These are phyloP conservation scores for Rhododendron mucronatum DNA, from an alignment of 148 eudicot species.

Conservation along the genomic window DNA sequence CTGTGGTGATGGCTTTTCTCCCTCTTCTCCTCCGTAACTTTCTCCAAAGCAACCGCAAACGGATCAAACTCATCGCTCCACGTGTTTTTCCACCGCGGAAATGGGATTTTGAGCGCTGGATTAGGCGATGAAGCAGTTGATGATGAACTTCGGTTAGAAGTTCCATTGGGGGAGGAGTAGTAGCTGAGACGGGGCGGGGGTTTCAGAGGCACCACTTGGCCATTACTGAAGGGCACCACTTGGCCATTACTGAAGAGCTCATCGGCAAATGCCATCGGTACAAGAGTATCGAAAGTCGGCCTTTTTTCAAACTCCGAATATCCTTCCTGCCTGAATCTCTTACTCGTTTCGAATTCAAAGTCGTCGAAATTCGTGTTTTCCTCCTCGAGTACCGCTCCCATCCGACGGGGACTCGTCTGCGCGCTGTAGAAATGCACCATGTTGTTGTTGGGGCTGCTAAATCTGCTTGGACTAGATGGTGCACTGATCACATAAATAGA, in stretches of 20 bases:
- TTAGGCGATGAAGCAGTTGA: conserved; percentile 35
- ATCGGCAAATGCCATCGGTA: conserved; percentile 50
- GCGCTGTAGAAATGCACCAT: conserved; percentile 15
- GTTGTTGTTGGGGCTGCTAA: background rate
- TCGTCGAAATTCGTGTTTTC: conserved; percentile 12
- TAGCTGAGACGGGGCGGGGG: conserved; percentile 52
- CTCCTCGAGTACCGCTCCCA: background rate
- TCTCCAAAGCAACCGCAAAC: conserved; percentile 54
- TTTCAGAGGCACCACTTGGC: conserved; percentile 51
- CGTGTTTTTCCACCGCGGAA: conserved; percentile 24
- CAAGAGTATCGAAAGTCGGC: conserved; percentile 2
- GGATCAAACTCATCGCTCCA: conserved; percentile 69
- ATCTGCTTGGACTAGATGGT: background rate
- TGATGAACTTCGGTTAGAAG: conserved; percentile 21
- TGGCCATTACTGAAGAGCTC: conserved; percentile 35
- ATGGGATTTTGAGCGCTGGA: conserved; percentile 30
- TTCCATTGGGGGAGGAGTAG: conserved; percentile 11
- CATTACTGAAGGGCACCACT: conserved; percentile 30
- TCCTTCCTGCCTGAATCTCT: conserved; percentile 20
- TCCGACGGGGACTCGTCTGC: conserved; percentile 4
- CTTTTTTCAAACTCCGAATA: conserved; percentile 7
- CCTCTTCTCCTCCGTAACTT: conserved; percentile 39
- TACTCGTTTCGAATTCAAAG: conserved; percentile 60
- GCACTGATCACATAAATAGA: background rate
- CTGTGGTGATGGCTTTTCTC: conserved; percentile 12